Conservation (phyloP, 352 stramenopile species). For the Globisporangium takayamanum region DNA sequence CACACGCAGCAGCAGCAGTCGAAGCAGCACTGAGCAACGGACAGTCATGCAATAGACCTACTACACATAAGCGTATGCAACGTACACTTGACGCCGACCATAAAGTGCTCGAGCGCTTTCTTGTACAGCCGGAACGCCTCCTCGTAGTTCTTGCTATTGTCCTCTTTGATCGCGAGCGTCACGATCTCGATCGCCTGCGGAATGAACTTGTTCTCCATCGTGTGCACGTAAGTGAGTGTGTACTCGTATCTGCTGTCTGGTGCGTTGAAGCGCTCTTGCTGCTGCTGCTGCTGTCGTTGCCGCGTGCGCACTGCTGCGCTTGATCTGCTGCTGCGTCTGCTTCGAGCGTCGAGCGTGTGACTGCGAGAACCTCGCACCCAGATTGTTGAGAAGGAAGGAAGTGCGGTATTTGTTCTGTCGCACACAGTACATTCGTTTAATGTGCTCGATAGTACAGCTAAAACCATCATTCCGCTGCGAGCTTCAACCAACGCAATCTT, state of each 20-base stretch:
- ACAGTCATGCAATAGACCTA: background rate
- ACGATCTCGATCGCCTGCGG: constrained; percentile 89
- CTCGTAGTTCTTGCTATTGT: constrained; percentile 88
- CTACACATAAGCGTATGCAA: constrained; percentile 8
- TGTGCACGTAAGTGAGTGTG: background rate
- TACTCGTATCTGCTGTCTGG: background rate
- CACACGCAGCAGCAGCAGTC: background rate
- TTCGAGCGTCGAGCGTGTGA: background rate
- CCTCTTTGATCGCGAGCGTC: constrained; percentile 79
- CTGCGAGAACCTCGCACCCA: background rate
- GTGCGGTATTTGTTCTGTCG: constrained; percentile 5
- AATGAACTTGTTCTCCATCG: constrained; percentile 90
- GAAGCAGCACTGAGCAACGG: background rate
- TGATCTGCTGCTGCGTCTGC: background rate
- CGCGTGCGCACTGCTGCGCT: background rate
- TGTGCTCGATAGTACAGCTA: constrained; percentile 1
- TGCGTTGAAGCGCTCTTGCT: background rate
- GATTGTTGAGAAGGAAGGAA: background rate
- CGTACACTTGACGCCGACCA: constrained; percentile 86
- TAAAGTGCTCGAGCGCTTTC: constrained; percentile 87
- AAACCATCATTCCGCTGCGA: background rate
- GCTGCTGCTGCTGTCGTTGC: background rate
- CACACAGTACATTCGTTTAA: background rate
- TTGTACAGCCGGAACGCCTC: constrained; percentile 85
- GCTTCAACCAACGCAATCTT: constrained; percentile 16